Evolutionary conservation across 2,329 filamentous ascomycete genomes (phyloP).

Genomic region (Sporothrix globosa): DNA sequence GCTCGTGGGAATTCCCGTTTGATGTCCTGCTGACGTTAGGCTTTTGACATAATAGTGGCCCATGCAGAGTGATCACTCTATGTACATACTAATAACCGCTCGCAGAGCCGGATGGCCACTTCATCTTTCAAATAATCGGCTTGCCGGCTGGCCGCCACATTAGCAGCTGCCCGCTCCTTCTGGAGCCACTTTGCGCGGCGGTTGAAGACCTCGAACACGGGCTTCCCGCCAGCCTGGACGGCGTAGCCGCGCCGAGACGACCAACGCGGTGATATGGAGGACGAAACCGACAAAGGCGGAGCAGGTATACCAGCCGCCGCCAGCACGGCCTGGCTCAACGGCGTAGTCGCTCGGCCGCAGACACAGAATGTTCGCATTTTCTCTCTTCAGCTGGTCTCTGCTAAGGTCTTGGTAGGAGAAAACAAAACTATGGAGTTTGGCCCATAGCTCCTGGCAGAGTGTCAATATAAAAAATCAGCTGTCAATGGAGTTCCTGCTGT

Average conservation of each 20-base stretch:
- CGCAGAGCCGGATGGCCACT: constrained; percentile 79
- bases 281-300: constrained; percentile 42
- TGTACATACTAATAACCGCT: constrained; percentile 70
- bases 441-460: no score
- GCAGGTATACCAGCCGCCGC: constrained; percentile 40
- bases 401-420: not conserved
- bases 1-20: constrained; percentile 82
- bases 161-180: constrained; percentile 78
- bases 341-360: constrained; percentile 30
- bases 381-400: not conserved
- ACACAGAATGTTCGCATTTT: constrained; percentile 32
- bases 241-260: constrained; percentile 68
- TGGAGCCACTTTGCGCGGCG: constrained; percentile 84
- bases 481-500: not conserved
- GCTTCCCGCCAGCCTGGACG: constrained; percentile 73
- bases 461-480: not conserved
- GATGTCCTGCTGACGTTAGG: constrained; percentile 68
- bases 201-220: constrained; percentile 90
- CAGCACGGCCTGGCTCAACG: constrained; percentile 5
- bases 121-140: constrained; percentile 95
- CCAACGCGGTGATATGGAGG: not conserved
- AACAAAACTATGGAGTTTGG: no score
- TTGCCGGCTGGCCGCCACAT: constrained; percentile 71
- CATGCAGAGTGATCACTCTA: not conserved
- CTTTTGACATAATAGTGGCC: not conserved